phyloP scores from a whole-genome alignment of 371 early-diverging fungal genomes.

The Actinomortierella ambigua region DNA sequence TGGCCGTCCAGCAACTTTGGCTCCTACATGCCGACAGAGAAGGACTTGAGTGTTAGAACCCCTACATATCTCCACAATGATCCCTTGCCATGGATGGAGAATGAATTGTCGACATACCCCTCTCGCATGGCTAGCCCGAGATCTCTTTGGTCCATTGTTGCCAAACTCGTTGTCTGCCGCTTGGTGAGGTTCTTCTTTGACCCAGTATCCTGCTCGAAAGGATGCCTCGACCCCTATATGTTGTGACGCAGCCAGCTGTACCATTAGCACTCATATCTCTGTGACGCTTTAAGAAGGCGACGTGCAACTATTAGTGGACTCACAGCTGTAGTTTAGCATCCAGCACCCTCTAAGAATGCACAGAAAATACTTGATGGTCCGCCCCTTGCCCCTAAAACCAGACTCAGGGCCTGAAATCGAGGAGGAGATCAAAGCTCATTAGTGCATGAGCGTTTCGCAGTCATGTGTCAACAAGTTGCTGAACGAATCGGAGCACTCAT shows the following conservation, averaged over 20 bases:
- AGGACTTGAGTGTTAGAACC: no score
- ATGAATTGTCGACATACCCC: slow-evolving; percentile 10
- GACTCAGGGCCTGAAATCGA: slow-evolving; percentile 8
- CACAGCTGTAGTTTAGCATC: slow-evolving; percentile 13
- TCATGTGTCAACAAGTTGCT: no score
- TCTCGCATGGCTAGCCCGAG: slow-evolving; percentile 13
- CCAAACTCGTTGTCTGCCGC: slow-evolving; percentile 35
- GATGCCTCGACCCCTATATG: slow-evolving; percentile 38
- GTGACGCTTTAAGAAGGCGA: no score
- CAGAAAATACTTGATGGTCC: slow-evolving; percentile 39
- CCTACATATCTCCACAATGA: no score
- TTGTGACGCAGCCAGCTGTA: no score
- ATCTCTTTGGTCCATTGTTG: slow-evolving; percentile 20
- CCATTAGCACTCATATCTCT: no score
- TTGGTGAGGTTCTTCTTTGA: slow-evolving; percentile 22
- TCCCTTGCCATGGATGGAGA: no score
- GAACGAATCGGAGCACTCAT: no score
- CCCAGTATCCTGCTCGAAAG: slow-evolving; percentile 37
- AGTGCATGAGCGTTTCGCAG: neutral
- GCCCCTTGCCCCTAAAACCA: slow-evolving; percentile 17
- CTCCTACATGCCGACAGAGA: no score
- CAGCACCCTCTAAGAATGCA: slow-evolving; percentile 27
- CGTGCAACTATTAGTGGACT: no score
- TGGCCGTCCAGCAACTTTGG: no score
- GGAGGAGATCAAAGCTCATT: neutral